Evolutionary conservation across 2,329 filamentous ascomycete species (phyloP), one percentile per base, ranked within the genome.

Genomic region (Emmonsiellopsis sp.): DNA sequence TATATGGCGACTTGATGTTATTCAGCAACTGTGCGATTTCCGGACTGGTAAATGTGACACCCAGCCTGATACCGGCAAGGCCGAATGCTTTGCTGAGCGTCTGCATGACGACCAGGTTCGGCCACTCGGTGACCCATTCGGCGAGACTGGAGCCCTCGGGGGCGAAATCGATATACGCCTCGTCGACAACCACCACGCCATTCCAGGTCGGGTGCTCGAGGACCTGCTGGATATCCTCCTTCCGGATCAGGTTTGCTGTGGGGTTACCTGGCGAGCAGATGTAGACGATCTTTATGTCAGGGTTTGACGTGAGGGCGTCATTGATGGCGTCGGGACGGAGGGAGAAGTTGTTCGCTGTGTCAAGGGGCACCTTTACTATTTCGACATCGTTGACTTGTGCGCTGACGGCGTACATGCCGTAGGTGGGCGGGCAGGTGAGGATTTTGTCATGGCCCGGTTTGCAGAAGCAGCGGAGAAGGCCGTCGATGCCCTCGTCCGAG

Each of bases 41-140:
- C 0, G 83, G 77, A 8, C 83, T 81, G 5, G 88, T 81, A 67
- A 96, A 98, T 0, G 88, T 89, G 6, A 84, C 87, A 46, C 93
- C 93, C 1, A 98, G 78, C 13, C 93, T 80, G 66, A 98, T 95
- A 49, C 92, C 93, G 3, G 93, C 93, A 65, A 98, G 81, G 32
- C 93, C 93, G 65, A 98, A 98, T 0, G 90, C 93, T 71, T 98
- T 98, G 63, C 88, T 95, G n/a, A 97, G 79, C 1, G 93, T 98
- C 76, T 98, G 93, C 88, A 97, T 89, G 54, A 98, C 91, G 14
- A 96, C 90, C 31, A 98, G 77, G 70, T 98, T 98, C 49, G 92
- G 91, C 82, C 88, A 94, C 64, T 95, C 90, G 37, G 81, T 77
- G 1, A 95, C 91, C 86, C 88, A 95, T 71, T 95, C 88, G 31